A percentile compares a stretch with the other conserved stretches of the same genome.
phyloP scores from a whole-genome alignment of 805 yeast genomes.

The Pichia kluyveri region DNA sequence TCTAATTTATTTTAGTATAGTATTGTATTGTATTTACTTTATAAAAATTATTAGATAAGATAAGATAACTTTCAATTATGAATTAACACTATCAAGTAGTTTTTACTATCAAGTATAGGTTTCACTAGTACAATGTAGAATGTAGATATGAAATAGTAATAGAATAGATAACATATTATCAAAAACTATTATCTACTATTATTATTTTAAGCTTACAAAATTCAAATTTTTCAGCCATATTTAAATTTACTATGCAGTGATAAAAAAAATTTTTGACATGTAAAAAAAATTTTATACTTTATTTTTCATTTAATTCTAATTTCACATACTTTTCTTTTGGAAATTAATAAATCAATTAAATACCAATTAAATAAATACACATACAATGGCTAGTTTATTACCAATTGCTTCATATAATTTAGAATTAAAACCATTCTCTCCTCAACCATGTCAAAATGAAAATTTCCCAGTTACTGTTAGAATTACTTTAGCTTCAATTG shows the following conservation, averaged over 20 bases:
- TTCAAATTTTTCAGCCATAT: no score
- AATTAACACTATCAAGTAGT: no score
- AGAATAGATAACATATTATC: no score
- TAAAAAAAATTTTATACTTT: neutral
- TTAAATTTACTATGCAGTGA: no score
- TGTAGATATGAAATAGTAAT: no score
- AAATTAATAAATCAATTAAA: neutral
- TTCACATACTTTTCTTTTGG: neutral
- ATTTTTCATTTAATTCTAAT: neutral
- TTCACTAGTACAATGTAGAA: no score
- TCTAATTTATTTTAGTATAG: slow-evolving; percentile 39
- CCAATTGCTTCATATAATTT: slow-evolving; percentile 85
- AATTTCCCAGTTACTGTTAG: slow-evolving; percentile 87
- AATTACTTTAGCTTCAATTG: slow-evolving; percentile 90
- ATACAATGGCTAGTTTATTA: slow-evolving; percentile 55
- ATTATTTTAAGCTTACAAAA: no score
- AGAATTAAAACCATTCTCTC: slow-evolving; percentile 78
- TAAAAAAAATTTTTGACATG: no score
- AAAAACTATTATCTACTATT: no score
- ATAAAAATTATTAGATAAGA: slow-evolving; percentile 1
- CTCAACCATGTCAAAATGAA: slow-evolving; percentile 78
- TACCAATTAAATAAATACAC: neutral
- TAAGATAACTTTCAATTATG: neutral
- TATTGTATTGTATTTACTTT: slow-evolving; percentile 5
- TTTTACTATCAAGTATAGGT: no score